Evolutionary conservation across 1,139 yeast species (phyloP), one percentile per base, ranked within the genome.

Genomic region (Geotrichum citri-aurantii): DNA sequence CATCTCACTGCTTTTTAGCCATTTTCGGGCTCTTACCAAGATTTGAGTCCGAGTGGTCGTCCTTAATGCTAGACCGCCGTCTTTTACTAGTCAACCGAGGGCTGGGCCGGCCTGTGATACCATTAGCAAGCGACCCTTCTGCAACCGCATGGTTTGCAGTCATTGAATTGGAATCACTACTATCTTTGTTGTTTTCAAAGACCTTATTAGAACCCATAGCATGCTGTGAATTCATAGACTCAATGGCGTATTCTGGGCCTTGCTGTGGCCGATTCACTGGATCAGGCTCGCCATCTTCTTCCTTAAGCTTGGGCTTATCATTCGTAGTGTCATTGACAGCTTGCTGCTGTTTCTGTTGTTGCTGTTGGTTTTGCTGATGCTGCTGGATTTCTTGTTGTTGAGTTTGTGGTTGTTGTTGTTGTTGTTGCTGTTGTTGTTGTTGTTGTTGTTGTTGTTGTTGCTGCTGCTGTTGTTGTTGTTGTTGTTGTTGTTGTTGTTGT

Each of bases 51-150:
- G 29, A 57, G 17, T 56, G 58, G 21, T 57, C 60, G 7, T 56
- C 63, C 54, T 60, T 60, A 21, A 57, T 54, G 56, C 61, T 61
- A 26, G 64, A 56, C 17, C 65, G 60, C 11, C 64, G 59, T 42
- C 61, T 50, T 37, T 56, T 50, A 12, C 55, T 54, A 4, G 49
- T 26, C 54, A 59, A 21, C 14, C 62, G 55, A 10, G 64, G 64
- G 44, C 64, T 62, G 10, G 54, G 54, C 14, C 59, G 33, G 7
- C 55, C 49, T 8, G 21, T n/a, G 14, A 14, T 37, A 37, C 19
- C 19, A 7, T n/a, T 23, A 12, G 51, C n/a, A n/a, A 26, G 40
- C 21, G 37, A 14, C 24, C 31, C 29, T 7, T 46, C 49, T 3
- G 49, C 29, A 46, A 24, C n/a, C 6, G 29, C 29, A 46, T 24